Percentiles rank a stretch among this genome's conserved stretches.
phyloP scores from a whole-genome alignment of 768 basidiomycete genomes.

The Lactifluus echinatus region DNA sequence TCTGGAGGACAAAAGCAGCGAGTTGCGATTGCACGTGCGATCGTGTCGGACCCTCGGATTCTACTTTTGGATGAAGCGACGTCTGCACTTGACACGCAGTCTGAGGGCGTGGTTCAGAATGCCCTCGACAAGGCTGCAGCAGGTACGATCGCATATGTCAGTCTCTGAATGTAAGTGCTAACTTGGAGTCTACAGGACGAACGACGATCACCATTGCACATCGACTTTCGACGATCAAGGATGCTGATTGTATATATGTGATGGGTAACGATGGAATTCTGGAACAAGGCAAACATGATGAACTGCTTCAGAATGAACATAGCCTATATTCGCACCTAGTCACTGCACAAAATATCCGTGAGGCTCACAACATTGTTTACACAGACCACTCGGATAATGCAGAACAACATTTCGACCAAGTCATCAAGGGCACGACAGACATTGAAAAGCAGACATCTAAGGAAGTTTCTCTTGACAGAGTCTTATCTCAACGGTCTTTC shows the following conservation, averaged over 20 bases:
- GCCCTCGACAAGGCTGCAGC: slow-evolving; percentile 41
- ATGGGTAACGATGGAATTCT: slow-evolving; percentile 27
- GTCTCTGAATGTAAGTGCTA: background rate
- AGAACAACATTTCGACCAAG: background rate
- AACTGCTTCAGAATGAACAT: no score
- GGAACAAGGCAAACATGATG: no score
- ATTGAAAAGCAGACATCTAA: slow-evolving; percentile 46
- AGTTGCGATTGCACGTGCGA: no score
- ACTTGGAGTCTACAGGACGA: slow-evolving; percentile 15
- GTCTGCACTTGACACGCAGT: no score
- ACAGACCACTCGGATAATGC: slow-evolving; percentile 14
- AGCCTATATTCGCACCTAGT: slow-evolving; percentile 39
- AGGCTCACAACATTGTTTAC: slow-evolving; percentile 26
- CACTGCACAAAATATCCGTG: slow-evolving; percentile 65
- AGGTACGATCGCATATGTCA: background rate
- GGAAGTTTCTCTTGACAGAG: slow-evolving; percentile 47
- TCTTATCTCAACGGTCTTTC: slow-evolving; percentile 48
- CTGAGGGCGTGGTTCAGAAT: no score
- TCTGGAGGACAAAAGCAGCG: no score
- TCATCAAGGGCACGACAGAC: slow-evolving; percentile 19
- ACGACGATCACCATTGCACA: slow-evolving; percentile 30
- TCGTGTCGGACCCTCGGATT: no score
- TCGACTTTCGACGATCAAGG: slow-evolving; percentile 23
- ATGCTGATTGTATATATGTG: slow-evolving; percentile 35
- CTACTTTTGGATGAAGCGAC: no score